Evolutionary conservation across 768 basidiomycete genomes (phyloP).

Genomic region (Trametes punicea): DNA sequence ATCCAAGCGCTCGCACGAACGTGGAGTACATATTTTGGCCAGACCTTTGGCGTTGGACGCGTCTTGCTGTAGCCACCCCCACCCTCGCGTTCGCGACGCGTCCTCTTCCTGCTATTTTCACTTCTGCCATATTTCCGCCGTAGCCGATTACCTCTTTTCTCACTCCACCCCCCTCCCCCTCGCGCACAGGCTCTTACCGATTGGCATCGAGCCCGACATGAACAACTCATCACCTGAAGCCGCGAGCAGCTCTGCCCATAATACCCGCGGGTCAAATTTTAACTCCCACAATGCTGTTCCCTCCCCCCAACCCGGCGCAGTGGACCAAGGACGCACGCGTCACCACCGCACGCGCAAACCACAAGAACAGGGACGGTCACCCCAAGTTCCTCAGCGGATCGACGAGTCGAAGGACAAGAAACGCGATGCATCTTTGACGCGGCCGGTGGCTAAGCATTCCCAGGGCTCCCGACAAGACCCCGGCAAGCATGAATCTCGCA

Average conservation of each 20-base stretch:
- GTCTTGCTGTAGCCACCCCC: background rate
- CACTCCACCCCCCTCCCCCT: background rate
- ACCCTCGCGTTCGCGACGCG: background rate
- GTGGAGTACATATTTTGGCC: conserved; percentile 2
- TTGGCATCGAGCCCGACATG: background rate
- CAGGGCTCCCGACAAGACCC: background rate
- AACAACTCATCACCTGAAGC: background rate
- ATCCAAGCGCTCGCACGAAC: background rate
- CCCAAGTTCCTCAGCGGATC: background rate
- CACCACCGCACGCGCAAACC: background rate
- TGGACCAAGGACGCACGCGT: background rate
- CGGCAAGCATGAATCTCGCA: background rate
- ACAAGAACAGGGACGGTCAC: background rate
- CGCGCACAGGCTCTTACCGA: background rate
- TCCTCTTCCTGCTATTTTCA: background rate
- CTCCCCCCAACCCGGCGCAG: background rate
- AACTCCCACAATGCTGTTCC: background rate
- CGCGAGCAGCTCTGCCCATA: background rate
- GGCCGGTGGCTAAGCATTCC: background rate
- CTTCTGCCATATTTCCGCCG: background rate
- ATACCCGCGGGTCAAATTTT: background rate
- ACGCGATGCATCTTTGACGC: background rate
- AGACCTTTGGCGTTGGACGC: background rate
- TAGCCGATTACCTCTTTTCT: background rate
- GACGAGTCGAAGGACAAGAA: background rate